Conservation (phyloP, 2,329 filamentous ascomycete species). For the Plectosphaerella plurivora region DNA sequence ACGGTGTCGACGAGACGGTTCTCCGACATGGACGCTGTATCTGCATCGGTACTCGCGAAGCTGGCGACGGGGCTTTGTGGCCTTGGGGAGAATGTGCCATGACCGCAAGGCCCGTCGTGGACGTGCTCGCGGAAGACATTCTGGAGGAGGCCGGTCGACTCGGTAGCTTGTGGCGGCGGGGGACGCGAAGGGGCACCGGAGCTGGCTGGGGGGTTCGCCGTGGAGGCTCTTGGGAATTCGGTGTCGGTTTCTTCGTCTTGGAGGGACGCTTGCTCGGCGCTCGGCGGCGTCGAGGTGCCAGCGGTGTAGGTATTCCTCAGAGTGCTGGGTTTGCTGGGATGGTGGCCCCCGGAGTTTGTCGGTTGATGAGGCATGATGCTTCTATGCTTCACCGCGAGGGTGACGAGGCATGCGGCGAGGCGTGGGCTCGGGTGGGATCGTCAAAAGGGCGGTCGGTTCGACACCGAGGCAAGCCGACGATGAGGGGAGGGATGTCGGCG, state of each 20-base stretch:
- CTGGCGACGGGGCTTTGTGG: constrained; percentile 44
- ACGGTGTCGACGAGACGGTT: constrained; percentile 28
- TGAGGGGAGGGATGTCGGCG: too few relatives aligned
- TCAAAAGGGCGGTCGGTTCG: too few relatives aligned
- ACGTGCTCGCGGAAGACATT: constrained; percentile 26
- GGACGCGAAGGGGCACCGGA: constrained; percentile 10
- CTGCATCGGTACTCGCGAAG: constrained; percentile 22
- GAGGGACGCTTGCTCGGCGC: background rate
- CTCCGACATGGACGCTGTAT: constrained; percentile 26
- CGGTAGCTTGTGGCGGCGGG: constrained; percentile 23
- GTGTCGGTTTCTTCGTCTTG: constrained; percentile 11
- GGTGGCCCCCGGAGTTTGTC: background rate
- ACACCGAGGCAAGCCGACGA: too few relatives aligned
- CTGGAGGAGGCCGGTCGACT: constrained; percentile 48
- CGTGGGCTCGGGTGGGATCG: too few relatives aligned
- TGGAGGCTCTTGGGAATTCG: constrained; percentile 12
- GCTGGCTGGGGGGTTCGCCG: constrained; percentile 16
- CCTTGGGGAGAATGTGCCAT: constrained; percentile 74
- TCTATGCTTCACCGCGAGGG: constrained; percentile 3
- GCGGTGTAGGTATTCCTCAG: constrained; percentile 1
- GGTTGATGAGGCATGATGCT: background rate
- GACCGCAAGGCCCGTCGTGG: constrained; percentile 53
- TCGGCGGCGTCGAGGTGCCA: background rate
- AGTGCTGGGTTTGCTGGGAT: background rate
- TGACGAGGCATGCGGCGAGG: background rate